Base-by-base conservation (phyloP, 768 basidiomycete genomes). In the Pisolithus microcarpus region DNA sequence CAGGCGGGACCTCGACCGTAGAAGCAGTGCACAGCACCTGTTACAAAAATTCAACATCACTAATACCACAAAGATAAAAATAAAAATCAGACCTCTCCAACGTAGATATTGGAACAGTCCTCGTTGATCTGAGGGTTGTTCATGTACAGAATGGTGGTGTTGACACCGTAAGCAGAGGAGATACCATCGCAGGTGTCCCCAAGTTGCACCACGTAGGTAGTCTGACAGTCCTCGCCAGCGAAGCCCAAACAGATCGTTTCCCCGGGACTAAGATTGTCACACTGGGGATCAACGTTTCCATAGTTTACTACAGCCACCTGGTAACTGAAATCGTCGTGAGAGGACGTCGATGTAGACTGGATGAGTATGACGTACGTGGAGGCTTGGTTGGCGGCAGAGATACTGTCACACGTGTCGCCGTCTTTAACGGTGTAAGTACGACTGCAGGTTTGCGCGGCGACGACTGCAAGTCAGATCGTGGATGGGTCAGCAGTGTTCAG, bases 121-220 rank as follows among this genome's bases (percentile, higher is more conserved):
- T 43, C 2, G 58, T 79, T 55, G 57, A 90, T 73, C 65, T 88
- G 82, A 18, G 86, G 88, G 78, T 91, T 91, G 78, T 90, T 89
- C 52, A 56, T 15, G 61, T 64, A 71, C 28, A 91, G 71, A 5
- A 80, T 72, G 36, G 79, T 78, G 23, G 58, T 50, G 72, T 82
- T 78, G 65, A 85, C 59, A 34, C 70, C 65, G 58, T 67, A 57
- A 1, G 47, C 56, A 24, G 43, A 16, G 26, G 73, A 50, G 49
- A 91, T 70, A 16, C n/a, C 52, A 13, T 78, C 75, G 64, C 89
- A 91, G 50, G 70, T 72, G 65, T 91, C 85, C 59, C 71, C 72
- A 2, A 61, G 36, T 38, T 64, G 13, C 43, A 91, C 84, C 44
- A 75, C 72, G 66, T 88, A 76, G 15, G 80, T 81, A 21, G 64